Percentiles rank a stretch among this genome's conserved stretches.
These are phyloP conservation scores for Chrysosporium keratinophilum DNA, from an alignment of 2,329 filamentous ascomycete genomes.

Conservation along the genomic window DNA sequence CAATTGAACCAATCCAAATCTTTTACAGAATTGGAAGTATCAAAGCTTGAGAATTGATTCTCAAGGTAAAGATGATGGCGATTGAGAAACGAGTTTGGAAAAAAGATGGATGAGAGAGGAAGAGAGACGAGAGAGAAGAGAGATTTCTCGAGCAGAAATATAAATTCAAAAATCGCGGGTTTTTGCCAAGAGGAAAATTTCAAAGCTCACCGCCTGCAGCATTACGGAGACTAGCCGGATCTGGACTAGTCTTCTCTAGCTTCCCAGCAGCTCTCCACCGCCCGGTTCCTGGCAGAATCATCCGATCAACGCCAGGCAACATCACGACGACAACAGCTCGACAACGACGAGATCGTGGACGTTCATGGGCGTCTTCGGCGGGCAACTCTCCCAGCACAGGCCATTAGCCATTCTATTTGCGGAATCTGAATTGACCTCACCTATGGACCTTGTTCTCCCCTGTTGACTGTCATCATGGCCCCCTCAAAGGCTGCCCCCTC, in stretches of 20 bases:
- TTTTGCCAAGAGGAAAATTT: constrained; percentile 5
- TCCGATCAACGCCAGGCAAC: background rate
- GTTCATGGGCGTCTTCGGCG: background rate
- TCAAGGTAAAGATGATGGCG: background rate
- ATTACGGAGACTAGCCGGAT: constrained; percentile 1
- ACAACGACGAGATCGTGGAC: background rate
- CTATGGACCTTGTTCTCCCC: background rate
- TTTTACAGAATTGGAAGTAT: background rate
- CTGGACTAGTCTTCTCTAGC: background rate
- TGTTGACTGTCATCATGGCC: constrained; percentile 9
- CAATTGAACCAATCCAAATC: background rate
- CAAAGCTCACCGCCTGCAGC: constrained; percentile 6
- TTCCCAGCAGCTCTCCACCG: background rate
- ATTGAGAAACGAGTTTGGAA: background rate
- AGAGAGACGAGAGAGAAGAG: constrained; percentile 20
- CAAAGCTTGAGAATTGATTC: background rate
- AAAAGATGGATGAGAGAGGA: constrained; percentile 14
- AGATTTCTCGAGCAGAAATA: background rate
- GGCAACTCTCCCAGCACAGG: background rate
- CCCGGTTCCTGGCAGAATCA: background rate
- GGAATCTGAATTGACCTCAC: background rate
- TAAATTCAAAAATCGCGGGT: background rate
- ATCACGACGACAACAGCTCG: background rate
- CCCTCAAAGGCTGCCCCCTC: constrained; percentile 21
- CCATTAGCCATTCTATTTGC: background rate